Base-by-base conservation (phyloP, 495 filamentous ascomycete species). In the Annulohypoxylon stygium region DNA sequence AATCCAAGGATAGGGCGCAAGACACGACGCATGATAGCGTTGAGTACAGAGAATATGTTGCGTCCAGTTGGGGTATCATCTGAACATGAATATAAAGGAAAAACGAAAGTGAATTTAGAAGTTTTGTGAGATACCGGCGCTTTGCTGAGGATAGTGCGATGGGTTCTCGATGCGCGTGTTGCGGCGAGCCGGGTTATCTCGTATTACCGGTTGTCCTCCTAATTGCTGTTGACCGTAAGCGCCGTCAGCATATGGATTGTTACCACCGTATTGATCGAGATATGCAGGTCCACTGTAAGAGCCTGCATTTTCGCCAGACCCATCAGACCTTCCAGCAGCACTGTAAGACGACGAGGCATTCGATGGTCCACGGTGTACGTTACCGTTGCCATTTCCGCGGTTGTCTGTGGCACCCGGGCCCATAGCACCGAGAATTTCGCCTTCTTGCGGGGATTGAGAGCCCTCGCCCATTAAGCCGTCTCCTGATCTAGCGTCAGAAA, bases 341-440 rank as follows among this genome's bases (percentile, higher is more conserved):
- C 95, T 98, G 80, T 99, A 99, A 9, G 93, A 93, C 0, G 96
- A 98, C 2, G 96, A 99, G 18, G 96, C 96, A 81, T 99, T 99
- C 1, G 94, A 97, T 12, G 95, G 92, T 2, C 96, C 96, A 41
- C 96, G 92, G 70, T 92, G 92, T 34, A 98, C 91, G 73, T 91
- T 91, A 18, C 79, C 83, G 30, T 64, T 67, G 47, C 81, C 81
- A 47, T 41, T 39, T 12, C 53, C 53, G 16, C 88, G 86, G 81
- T 90, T 92, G 30, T 86, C 89, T 39, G 86, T 86, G 11, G 91
- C 88, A 3, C 84, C 81, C 0, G 93, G 93, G 23, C 93, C 95
- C 78, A 97, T 90, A 55, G 91, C 91, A 59, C 84, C 84, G 3
- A 86, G 80, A 30, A 86, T 91, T 74, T 95, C 94, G 39, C 87